Evolutionary conservation across 202 grass and related monocot species (phyloP).

Genomic region (Schoenoplectus tabernaemontani): DNA sequence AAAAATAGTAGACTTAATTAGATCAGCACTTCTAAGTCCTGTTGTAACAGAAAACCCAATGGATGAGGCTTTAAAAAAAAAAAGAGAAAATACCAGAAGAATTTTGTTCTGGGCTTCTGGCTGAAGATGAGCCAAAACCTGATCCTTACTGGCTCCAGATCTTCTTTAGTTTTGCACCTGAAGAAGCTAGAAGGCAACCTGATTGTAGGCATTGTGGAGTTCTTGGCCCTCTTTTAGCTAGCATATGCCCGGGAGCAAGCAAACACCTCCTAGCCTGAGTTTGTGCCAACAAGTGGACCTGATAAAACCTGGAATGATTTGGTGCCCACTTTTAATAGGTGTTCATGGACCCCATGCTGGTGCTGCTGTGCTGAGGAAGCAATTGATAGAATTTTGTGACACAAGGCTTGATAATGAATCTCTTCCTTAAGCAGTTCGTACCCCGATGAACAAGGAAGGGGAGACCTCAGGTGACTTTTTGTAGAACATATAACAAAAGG

Average conservation of each 20-base stretch:
- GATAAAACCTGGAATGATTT: constrained; percentile 86
- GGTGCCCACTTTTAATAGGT: constrained; percentile 79
- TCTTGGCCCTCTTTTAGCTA: constrained; percentile 70
- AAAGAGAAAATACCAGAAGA: constrained; percentile 97
- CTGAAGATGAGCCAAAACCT: constrained; percentile 86
- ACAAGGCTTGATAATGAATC: constrained; percentile 75
- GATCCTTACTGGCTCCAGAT: constrained; percentile 86
- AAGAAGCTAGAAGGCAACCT: constrained; percentile 61
- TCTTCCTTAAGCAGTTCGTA: constrained; percentile 22
- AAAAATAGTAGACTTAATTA: constrained; percentile 72
- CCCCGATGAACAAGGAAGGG: no score
- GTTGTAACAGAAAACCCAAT: constrained; percentile 35
- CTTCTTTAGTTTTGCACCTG: constrained; percentile 85
- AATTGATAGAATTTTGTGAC: constrained; percentile 84
- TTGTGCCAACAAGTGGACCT: constrained; percentile 77
- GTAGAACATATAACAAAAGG: constrained; percentile 98
- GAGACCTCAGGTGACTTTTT: no score
- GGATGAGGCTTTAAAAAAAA: constrained; percentile 48
- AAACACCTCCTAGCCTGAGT: constrained; percentile 92
- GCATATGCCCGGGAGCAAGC: constrained; percentile 74
- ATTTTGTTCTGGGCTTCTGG: constrained; percentile 39
- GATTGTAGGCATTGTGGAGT: constrained; percentile 86
- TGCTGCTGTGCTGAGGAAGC: constrained; percentile 68
- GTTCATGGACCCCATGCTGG: constrained; percentile 74
- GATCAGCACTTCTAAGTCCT: constrained; percentile 56